phyloP scores from a whole-genome alignment of 345 rosid species.

The Nasturtium officinale region DNA sequence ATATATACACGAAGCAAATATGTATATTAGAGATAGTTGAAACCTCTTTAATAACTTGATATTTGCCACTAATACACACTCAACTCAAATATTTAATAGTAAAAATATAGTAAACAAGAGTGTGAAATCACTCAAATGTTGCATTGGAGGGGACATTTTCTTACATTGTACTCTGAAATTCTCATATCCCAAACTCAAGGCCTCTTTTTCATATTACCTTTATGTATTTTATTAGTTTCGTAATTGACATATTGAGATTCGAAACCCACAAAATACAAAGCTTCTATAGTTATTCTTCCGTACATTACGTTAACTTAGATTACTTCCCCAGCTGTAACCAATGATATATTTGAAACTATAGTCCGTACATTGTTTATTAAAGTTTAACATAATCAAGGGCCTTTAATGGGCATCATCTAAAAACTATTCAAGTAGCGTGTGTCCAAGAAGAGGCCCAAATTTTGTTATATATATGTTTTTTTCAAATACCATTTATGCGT shows the following conservation, averaged over 20 bases:
- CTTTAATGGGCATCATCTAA: not conserved
- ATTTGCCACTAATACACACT: not conserved
- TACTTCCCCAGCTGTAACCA: slow-evolving; percentile 33
- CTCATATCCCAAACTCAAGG: slow-evolving; percentile 36
- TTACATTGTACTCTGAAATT: slow-evolving; percentile 29
- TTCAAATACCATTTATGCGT: not conserved
- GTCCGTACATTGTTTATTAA: not conserved
- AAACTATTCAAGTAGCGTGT: not conserved
- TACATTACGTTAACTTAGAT: slow-evolving; percentile 40
- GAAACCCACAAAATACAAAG: slow-evolving; percentile 15
- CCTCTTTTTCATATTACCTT: slow-evolving; percentile 13
- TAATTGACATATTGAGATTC: slow-evolving; percentile 15
- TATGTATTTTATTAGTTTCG: not conserved
- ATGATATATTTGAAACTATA: not conserved
- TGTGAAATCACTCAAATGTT: slow-evolving; percentile 39
- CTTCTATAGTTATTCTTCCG: slow-evolving; percentile 26
- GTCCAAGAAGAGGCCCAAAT: not conserved
- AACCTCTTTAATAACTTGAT: not conserved
- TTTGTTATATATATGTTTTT: not conserved
- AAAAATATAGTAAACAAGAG: slow-evolving; percentile 24
- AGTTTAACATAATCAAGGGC: not conserved
- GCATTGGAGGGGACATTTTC: slow-evolving; percentile 28
- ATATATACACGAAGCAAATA: slow-evolving; percentile 6
- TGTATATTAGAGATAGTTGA: not conserved
- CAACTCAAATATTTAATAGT: not conserved